phyloP scores from a whole-genome alignment of 75 land plant species.

The Cryptomeria japonica region DNA sequence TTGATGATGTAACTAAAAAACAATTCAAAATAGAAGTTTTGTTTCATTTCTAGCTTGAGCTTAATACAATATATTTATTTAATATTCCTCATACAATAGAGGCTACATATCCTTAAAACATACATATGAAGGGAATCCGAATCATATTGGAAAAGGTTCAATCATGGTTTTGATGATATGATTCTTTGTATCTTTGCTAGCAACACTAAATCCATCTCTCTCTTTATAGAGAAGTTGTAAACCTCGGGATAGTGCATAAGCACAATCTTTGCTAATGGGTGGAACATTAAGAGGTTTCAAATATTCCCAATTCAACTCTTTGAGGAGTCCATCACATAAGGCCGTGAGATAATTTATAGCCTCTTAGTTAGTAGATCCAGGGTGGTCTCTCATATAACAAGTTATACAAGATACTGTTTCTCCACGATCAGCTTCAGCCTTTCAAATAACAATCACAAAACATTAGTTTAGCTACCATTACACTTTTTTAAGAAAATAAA shows the following conservation, averaged over 20 bases:
- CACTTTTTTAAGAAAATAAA: too few species aligned
- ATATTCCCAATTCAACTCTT: neutral
- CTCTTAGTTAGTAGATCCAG: neutral
- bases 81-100: too few species aligned
- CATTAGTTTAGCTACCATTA: too few species aligned
- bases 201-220: neutral
- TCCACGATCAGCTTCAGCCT: neutral
- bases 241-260: neutral
- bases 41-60: too few species aligned
- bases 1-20: too few species aligned
- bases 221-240: neutral
- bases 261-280: neutral
- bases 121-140: too few species aligned
- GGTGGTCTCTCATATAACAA: neutral
- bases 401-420: neutral
- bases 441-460: neutral
- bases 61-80: too few species aligned
- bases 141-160: neutral
- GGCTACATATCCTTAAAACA: too few species aligned
- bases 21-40: too few species aligned
- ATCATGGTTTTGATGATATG: neutral
- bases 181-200: neutral
- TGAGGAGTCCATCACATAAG: neutral
- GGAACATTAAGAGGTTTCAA: neutral
- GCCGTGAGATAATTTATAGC: neutral